These are phyloP conservation scores for Ophiostoma montium DNA, from an alignment of 2,329 filamentous ascomycete species.

Conservation along the genomic window DNA sequence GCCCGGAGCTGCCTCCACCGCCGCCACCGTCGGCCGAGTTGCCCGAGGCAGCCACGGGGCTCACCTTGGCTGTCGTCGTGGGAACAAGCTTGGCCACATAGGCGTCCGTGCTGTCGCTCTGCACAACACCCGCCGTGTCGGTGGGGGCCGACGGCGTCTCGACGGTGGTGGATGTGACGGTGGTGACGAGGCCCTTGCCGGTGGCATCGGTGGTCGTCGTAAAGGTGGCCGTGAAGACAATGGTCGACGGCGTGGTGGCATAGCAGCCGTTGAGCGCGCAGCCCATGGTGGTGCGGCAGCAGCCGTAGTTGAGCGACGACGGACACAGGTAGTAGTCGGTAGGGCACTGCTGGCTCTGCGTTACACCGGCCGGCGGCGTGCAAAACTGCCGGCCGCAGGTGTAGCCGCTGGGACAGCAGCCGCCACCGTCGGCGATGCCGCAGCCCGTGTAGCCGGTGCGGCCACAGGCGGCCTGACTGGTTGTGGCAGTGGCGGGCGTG, in stretches of 20 bases:
- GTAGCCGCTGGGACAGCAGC: conserved; percentile 24
- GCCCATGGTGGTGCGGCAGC: conserved; percentile 34
- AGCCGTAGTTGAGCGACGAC: conserved; percentile 35
- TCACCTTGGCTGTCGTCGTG: conserved; percentile 27
- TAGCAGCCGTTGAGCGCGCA: conserved; percentile 36
- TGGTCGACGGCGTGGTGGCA: conserved; percentile 29
- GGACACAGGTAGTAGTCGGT: conserved; percentile 34
- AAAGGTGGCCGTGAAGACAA: conserved; percentile 27
- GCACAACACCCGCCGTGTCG: conserved; percentile 5
- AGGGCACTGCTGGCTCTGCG: conserved; percentile 25
- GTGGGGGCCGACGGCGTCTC: conserved; percentile 24
- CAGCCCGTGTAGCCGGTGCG: conserved; percentile 27
- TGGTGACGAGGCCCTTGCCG: conserved; percentile 25
- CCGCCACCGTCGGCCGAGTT: conserved; percentile 7
- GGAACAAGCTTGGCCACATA: conserved; percentile 30
- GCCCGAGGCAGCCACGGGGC: conserved; percentile 18
- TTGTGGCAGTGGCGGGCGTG: conserved; percentile 26
- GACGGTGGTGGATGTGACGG: conserved; percentile 25
- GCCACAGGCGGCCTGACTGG: conserved; percentile 20
- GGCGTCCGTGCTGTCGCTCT: conserved; percentile 11
- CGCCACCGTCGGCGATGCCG: conserved; percentile 21
- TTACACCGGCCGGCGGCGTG: conserved; percentile 28
- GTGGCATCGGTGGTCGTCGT: conserved; percentile 28
- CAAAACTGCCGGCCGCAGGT: conserved; percentile 29
- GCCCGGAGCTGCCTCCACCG: conserved; percentile 11